Evolutionary conservation across 345 rosid species (phyloP).

Genomic region (Eucalyptus dawsonii): DNA sequence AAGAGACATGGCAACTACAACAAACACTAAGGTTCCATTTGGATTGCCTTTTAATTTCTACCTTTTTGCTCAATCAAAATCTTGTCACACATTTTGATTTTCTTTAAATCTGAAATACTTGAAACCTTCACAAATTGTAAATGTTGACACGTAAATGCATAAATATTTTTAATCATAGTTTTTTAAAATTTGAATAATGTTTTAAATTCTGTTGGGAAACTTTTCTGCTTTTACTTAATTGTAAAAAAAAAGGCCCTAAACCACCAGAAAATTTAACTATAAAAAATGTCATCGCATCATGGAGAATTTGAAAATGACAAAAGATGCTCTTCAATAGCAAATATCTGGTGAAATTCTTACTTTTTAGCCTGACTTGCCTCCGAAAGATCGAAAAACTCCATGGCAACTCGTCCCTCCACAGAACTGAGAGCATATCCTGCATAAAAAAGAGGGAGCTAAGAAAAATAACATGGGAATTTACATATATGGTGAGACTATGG

Average conservation of each 20-base stretch:
- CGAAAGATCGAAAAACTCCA: constrained; percentile 93
- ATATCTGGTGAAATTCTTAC: constrained; percentile 16
- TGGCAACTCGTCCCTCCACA: constrained; percentile 95
- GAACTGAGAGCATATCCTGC: constrained; percentile 98
- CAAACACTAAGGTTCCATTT: neutral
- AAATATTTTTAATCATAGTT: neutral
- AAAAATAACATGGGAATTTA: neutral
- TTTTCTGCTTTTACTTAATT: neutral
- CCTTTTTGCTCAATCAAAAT: neutral
- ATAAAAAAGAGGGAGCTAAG: neutral
- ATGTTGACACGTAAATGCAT: neutral
- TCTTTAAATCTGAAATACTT: neutral
- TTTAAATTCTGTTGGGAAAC: neutral
- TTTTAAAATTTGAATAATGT: neutral
- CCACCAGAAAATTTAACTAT: neutral
- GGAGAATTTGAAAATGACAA: neutral
- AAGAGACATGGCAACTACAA: neutral
- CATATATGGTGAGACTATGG: neutral
- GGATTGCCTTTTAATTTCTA: neutral
- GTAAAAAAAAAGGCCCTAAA: too few species aligned
- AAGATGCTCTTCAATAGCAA: neutral
- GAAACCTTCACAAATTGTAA: neutral
- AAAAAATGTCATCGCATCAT: neutral
- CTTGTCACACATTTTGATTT: neutral
- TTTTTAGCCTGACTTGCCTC: constrained; percentile 95